These are phyloP conservation scores for Grammothele lineata DNA, from an alignment of 768 basidiomycete species.

Conservation along the genomic window DNA sequence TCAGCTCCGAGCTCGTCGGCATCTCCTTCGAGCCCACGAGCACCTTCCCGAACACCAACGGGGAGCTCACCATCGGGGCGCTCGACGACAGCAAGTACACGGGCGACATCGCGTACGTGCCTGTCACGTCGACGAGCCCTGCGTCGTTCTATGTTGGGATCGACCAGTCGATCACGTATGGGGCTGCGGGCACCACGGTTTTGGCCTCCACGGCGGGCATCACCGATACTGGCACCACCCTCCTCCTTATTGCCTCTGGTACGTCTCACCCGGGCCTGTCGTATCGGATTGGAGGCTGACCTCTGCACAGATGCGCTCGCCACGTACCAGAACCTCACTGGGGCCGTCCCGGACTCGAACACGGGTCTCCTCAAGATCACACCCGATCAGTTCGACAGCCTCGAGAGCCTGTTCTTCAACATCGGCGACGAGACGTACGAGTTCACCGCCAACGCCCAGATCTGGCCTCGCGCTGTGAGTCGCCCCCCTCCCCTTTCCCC, in stretches of 20 bases:
- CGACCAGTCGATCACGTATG: constrained; percentile 31
- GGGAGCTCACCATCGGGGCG: constrained; percentile 36
- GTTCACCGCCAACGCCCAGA: constrained; percentile 28
- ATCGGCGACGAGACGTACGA: constrained; percentile 22
- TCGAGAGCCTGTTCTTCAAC: constrained; percentile 23
- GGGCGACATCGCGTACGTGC: constrained; percentile 26
- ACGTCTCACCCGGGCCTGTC: too few species aligned
- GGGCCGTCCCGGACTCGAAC: constrained; percentile 20
- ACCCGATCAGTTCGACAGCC: constrained; percentile 12
- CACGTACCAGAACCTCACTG: constrained; percentile 21
- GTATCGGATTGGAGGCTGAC: background rate
- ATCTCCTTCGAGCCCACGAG: constrained; percentile 33
- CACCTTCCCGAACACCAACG: constrained; percentile 24
- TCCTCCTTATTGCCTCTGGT: constrained; percentile 30
- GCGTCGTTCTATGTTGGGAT: constrained; percentile 32
- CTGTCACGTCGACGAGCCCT: constrained; percentile 30
- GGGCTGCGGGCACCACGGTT: constrained; percentile 22
- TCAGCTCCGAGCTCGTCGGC: constrained; percentile 23
- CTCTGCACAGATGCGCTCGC: constrained; percentile 19
- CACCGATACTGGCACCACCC: constrained; percentile 36
- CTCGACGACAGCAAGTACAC: constrained; percentile 30
- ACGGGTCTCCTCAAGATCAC: constrained; percentile 24
- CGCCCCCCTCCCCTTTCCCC: too few species aligned
- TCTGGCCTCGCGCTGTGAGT: constrained; percentile 25
- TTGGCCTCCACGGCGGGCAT: constrained; percentile 28